Conservation (phyloP, 441 rosid genomes). For the Erodium texanum region DNA sequence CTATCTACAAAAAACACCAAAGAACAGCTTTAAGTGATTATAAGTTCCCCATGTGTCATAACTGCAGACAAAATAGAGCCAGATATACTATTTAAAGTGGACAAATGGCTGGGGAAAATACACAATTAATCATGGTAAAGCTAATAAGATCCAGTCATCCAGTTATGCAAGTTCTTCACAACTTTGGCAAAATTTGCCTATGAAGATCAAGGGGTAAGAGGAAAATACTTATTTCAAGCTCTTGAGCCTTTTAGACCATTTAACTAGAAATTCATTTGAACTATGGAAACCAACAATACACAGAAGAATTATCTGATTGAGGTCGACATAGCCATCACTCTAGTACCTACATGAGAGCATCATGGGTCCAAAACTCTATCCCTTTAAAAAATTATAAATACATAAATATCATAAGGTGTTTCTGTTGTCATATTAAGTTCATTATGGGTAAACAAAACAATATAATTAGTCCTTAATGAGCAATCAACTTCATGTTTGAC, state of each 20-base stretch:
- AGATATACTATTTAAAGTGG: not conserved
- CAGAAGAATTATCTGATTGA: not conserved
- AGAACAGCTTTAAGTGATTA: not conserved
- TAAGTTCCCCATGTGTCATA: not conserved
- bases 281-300: not conserved
- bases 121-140: not conserved
- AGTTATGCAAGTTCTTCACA: not conserved
- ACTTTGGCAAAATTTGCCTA: not conserved
- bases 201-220: not conserved
- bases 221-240: not conserved
- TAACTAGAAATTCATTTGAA: not conserved
- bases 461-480: not conserved
- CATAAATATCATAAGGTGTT: not conserved
- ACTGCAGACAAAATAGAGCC: not conserved
- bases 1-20: constrained; percentile 54
- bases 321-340: not conserved
- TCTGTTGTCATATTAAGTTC: not conserved
- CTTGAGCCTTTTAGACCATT: not conserved
- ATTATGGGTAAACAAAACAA: not conserved
- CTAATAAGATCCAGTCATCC: not conserved
- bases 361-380: not conserved
- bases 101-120: not conserved
- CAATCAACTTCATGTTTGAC: not conserved
- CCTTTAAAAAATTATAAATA: not conserved
- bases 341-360: constrained; percentile 1